Evolutionary conservation across 805 yeast species (phyloP), one percentile per base, ranked within the genome.

Genomic region (Pichia nakasei): DNA sequence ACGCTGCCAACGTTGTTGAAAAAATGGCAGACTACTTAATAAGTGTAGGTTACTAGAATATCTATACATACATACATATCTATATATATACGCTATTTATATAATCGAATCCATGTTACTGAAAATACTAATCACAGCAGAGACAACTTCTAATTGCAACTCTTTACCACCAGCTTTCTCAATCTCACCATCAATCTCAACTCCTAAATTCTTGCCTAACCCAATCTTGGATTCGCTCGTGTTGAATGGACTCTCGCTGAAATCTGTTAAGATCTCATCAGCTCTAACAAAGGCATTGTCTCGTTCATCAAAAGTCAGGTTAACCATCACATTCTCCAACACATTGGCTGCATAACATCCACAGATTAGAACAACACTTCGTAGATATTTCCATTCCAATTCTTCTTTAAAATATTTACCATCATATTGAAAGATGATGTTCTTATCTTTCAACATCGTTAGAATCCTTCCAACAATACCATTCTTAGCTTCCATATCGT

Each of bases 311-410:
- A 86, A 88, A 52, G 80, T 82, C 49, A 89, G 70, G 24, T 81
- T 71, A 37, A 79, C 69, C 47, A 89, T 70, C 4, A 87, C 91
- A 59, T 91, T 93, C 56, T 93, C 98, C 53, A 93, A 74, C 12
- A 93, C 98, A 60, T 88, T 93, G 36, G 97, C 98, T 24, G 97
- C 97, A 59, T 86, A 87, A 18, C 96, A 78, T 17, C 94, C 94
- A 55, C 89, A 81, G 18, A 87, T 86, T 52, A 93, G 74, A 21
- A 93, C 73, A 36, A 93, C 71, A 4, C 95, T 74, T 56, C 98
- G 78, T 45, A 93, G 70, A 57, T 76, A 71, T 52, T 80, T 76
- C 67, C 76, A 84, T 34, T 82, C 76, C 1, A 84, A 73, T 12
- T 74, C 71, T 22, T 73, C 75, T 7, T 94, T 85, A 64, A 86